Percentiles rank a stretch among this genome's conserved stretches.
Conservation (phyloP, 192 early-diverging fungal genomes). For the Dimargaris verticillata region DNA sequence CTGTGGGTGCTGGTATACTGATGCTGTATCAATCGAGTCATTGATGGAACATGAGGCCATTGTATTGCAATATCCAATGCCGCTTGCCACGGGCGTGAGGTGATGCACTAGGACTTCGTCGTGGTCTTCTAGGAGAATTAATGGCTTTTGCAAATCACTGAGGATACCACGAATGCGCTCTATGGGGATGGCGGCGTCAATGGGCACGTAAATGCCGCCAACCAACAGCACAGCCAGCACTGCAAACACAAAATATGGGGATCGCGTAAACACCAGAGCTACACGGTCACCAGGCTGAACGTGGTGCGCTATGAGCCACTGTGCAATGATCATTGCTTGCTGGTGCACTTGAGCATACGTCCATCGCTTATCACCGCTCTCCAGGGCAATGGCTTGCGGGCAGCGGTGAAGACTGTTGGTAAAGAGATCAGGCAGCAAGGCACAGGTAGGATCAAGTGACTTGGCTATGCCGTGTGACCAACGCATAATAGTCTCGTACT, state of each 20-base stretch:
- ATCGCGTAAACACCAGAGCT: neutral
- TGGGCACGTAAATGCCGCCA: neutral
- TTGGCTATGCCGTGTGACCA: too few relatives aligned
- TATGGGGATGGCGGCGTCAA: neutral
- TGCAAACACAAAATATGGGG: neutral
- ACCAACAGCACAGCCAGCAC: neutral
- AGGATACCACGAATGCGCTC: neutral
- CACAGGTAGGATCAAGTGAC: neutral
- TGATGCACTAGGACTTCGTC: neutral
- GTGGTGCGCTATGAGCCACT: neutral
- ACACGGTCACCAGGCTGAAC: neutral
- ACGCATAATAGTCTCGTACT: too few relatives aligned
- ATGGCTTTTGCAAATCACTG: neutral
- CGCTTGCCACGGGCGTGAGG: neutral
- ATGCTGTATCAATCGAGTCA: neutral
- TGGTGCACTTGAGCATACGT: neutral
- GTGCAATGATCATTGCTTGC: neutral
- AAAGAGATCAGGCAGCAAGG: neutral
- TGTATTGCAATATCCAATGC: neutral
- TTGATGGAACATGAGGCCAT: neutral
- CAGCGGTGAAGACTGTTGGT: neutral
- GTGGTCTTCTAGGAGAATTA: neutral
- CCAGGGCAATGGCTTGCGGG: neutral
- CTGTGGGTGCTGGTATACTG: neutral
- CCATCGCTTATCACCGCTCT: neutral